phyloP scores from a whole-genome alignment of 495 filamentous ascomycete species.

The Mytilinidion resinicola region DNA sequence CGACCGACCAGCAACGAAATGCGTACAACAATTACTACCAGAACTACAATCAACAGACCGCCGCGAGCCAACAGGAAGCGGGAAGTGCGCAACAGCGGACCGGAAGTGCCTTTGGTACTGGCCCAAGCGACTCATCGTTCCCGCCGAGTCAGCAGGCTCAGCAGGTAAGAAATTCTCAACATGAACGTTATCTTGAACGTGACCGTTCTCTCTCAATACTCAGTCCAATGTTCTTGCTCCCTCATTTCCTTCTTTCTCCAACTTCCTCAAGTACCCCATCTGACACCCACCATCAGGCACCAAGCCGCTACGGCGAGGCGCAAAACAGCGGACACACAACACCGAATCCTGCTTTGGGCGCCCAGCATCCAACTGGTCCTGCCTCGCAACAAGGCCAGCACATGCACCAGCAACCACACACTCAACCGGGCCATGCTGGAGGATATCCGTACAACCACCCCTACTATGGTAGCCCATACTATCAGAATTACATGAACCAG shows the following conservation, averaged over 20 bases:
- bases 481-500: conserved; percentile 72
- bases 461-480: conserved; percentile 78
- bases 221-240: neutral
- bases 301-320: conserved; percentile 69
- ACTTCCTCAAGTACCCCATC: neutral
- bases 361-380: conserved; percentile 52
- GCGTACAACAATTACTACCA: conserved; percentile 74
- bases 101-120: conserved; percentile 69
- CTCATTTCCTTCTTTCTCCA: neutral
- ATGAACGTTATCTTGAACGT: neutral
- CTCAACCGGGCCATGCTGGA: conserved; percentile 40
- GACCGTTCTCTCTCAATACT: neutral
- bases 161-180: conserved; percentile 31
- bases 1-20: conserved; percentile 65
- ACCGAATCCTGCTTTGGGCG: conserved; percentile 71
- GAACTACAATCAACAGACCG: conserved; percentile 64
- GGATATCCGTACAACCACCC: conserved; percentile 65
- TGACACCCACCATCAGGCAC: conserved; percentile 43
- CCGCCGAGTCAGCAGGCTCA: conserved; percentile 29
- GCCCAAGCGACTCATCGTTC: conserved; percentile 64
- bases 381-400: conserved; percentile 53
- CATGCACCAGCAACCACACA: conserved; percentile 56
- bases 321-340: conserved; percentile 84
- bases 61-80: conserved; percentile 65
- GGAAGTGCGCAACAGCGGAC: conserved; percentile 60